Percentiles rank a stretch among this genome's conserved stretches.
Evolutionary conservation across 2,329 filamentous ascomycete genomes (phyloP).

Genomic region (Didymella keratinophila): DNA sequence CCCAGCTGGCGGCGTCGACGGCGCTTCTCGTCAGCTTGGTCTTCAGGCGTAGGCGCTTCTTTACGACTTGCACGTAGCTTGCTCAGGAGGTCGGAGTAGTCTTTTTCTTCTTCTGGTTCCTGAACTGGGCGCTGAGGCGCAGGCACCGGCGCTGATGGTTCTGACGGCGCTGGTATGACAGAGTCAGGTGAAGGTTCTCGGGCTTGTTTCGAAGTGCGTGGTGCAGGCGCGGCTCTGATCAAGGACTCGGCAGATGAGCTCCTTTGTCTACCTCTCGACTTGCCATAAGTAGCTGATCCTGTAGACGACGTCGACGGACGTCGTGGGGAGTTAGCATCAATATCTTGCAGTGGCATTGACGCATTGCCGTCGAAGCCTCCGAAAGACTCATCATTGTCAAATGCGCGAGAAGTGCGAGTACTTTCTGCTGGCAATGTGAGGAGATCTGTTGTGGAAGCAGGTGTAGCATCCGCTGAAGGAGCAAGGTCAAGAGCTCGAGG

Average conservation of each 20-base stretch:
- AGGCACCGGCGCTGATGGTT: constrained; percentile 26
- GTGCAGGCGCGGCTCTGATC: constrained; percentile 29
- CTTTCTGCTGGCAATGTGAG: constrained; percentile 22
- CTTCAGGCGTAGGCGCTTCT: constrained; percentile 27
- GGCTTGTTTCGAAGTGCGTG: constrained; percentile 19
- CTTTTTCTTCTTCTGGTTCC: constrained; percentile 35
- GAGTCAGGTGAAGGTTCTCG: constrained; percentile 38
- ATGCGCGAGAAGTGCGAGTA: constrained; percentile 15
- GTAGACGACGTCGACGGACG: constrained; percentile 41
- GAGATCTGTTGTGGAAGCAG: constrained; percentile 31
- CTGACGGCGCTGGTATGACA: constrained; percentile 29
- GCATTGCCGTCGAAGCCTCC: constrained; percentile 33
- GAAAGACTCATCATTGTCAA: constrained; percentile 25
- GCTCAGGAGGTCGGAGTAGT: constrained; percentile 44
- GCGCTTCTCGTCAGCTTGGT: constrained; percentile 32
- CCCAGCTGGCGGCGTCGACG: constrained; percentile 40
- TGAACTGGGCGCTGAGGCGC: constrained; percentile 19
- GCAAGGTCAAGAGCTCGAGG: constrained; percentile 38
- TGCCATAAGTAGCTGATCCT: constrained; percentile 20
- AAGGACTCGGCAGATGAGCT: constrained; percentile 35
- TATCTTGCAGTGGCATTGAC: constrained; percentile 41
- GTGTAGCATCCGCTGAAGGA: constrained; percentile 29
- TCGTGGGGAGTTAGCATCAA: constrained; percentile 42
- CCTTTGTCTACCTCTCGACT: constrained; percentile 24
- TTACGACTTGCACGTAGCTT: constrained; percentile 44